Base-by-base conservation (phyloP, 2,329 filamentous ascomycete species). In the Epicoccum sorghinum region DNA sequence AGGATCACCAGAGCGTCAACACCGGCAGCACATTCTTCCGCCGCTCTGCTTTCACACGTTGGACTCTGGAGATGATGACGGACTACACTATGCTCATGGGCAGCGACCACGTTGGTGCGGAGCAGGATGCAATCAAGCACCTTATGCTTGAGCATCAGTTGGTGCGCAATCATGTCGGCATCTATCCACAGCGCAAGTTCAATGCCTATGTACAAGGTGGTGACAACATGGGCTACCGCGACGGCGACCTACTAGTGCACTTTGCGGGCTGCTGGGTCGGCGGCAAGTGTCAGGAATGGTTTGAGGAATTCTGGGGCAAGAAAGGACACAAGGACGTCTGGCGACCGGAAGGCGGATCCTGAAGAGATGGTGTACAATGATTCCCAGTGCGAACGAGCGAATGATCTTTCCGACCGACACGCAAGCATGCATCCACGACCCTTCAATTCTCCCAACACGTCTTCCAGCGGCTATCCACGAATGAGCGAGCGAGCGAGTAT, bases 1-100 rank as follows among this genome's bases (percentile, higher is more conserved):
- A 78, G 53, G 75, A 77, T 52, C 75, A 76, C 52, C 74, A 75
- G 47, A 70, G 67, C 37, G 58, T 77, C 52, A 78, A 77, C 57
- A 73, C 74, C 0, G 75, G 75, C 44, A 73, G 68, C 59, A 72
- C 71, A 48, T 75, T 77, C 40, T 70, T 77, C 55, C 68, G 75
- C 38, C 64, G 75, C 42, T 72, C 69, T 27, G 66, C 69, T 30
- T 77, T 74, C 52, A 75, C 70, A 0, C 65, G 72, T 36, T 66
- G 55, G 57, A 53, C 75, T n/a, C 61, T 77, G 37, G 75, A 77
- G 45, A 71, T 73, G 58, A 76, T 75, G 74, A 67, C 69, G 8
- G 74, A 77, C 39, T 65, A 65, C 56, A 72, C 67, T 24, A 61
- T 73, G 57, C 64, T 76, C 49, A 70, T 75, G 60, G 68, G 64